Conservation (phyloP, 768 basidiomycete genomes). For the Mycena polygramma region DNA sequence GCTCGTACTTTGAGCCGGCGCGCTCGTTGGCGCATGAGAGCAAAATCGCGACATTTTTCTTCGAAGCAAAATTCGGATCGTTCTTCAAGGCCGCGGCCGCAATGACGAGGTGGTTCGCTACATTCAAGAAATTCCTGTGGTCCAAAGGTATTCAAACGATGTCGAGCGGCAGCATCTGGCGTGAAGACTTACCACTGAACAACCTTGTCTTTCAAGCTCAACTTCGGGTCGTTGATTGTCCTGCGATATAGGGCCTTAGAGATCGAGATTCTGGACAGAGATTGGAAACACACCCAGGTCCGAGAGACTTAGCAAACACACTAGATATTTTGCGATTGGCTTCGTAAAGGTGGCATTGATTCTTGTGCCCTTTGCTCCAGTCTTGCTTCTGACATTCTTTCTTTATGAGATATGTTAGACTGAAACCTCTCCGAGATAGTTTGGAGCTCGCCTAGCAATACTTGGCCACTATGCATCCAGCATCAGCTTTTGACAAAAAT, state of each 20-base stretch:
- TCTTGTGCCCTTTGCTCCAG: constrained; percentile 11
- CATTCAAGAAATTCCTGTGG: constrained; percentile 17
- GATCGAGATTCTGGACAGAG: neutral
- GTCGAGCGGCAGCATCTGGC: neutral
- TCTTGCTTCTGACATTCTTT: constrained; percentile 13
- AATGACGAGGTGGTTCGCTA: constrained; percentile 12
- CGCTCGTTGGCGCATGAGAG: constrained; percentile 4
- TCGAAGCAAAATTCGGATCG: constrained; percentile 5
- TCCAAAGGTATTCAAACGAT: neutral
- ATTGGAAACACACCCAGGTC: constrained; percentile 7
- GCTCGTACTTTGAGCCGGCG: constrained; percentile 21
- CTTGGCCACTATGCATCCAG: constrained; percentile 11
- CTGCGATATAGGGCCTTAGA: neutral
- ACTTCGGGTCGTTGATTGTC: constrained; percentile 18
- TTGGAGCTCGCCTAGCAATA: constrained; percentile 10
- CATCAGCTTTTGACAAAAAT: no score
- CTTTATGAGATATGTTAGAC: neutral
- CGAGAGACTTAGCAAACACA: constrained; percentile 22
- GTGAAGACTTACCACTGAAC: neutral
- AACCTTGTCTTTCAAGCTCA: constrained; percentile 3
- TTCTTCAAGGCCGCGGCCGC: constrained; percentile 17
- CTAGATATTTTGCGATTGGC: constrained; percentile 21
- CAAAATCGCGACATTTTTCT: constrained; percentile 2
- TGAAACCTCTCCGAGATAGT: neutral
- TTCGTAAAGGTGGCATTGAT: constrained; percentile 24